Conservation (phyloP, 2,329 filamentous ascomycete genomes). For the Aspergillus sp. region DNA sequence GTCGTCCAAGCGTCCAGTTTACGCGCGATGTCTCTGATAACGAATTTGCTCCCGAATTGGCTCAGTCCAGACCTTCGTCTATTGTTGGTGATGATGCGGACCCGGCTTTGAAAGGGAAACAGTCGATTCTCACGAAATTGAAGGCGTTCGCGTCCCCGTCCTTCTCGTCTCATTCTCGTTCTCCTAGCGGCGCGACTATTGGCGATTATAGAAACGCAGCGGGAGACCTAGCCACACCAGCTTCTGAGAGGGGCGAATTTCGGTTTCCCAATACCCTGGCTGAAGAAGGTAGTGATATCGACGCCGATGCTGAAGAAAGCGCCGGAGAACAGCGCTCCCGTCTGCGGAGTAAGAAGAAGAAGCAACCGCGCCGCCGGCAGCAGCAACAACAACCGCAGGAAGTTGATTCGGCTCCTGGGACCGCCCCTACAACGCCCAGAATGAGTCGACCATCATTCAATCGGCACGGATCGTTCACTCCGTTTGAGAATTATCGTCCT, state of each 20-base stretch:
- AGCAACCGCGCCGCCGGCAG: slow-evolving; percentile 52
- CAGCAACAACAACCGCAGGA: slow-evolving; percentile 49
- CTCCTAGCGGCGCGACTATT: slow-evolving; percentile 40
- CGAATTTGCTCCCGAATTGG: slow-evolving; percentile 41
- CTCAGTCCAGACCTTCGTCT: slow-evolving; percentile 56
- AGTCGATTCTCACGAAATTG: slow-evolving; percentile 68
- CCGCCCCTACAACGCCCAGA: slow-evolving; percentile 60
- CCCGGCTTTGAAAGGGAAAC: slow-evolving; percentile 47
- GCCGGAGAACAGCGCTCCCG: slow-evolving; percentile 59
- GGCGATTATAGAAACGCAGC: slow-evolving; percentile 33
- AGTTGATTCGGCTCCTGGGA: slow-evolving; percentile 44
- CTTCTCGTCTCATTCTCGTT: slow-evolving; percentile 43
- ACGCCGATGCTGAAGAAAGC: slow-evolving; percentile 78
- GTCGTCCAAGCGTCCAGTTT: slow-evolving; percentile 68
- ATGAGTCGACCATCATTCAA: slow-evolving; percentile 31
- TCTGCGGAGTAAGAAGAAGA: slow-evolving; percentile 51
- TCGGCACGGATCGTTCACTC: slow-evolving; percentile 39
- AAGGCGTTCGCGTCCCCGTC: slow-evolving; percentile 59
- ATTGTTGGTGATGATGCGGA: slow-evolving; percentile 57
- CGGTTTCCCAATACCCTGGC: slow-evolving; percentile 48
- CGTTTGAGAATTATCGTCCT: slow-evolving; percentile 39
- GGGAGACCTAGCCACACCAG: slow-evolving; percentile 37
- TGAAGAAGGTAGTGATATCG: slow-evolving; percentile 59
- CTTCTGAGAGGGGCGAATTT: slow-evolving; percentile 42
- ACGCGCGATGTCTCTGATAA: slow-evolving; percentile 47